A percentile compares a stretch with the other conserved stretches of the same genome.
These are phyloP conservation scores for Bruguiera gymnorhiza DNA, from an alignment of 345 rosid species.

Conservation along the genomic window DNA sequence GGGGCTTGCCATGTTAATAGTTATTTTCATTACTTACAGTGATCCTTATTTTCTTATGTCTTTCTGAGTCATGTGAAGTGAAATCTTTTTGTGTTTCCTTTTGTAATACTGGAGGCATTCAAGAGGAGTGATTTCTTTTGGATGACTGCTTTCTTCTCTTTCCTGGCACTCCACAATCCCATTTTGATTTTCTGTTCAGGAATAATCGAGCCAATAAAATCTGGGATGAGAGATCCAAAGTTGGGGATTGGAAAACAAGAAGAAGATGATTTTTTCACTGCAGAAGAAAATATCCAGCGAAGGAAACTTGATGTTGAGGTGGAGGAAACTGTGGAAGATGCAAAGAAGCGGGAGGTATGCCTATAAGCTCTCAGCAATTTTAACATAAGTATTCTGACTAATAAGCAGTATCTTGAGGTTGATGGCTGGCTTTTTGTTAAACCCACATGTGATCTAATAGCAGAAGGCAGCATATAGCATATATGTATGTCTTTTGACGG, in stretches of 20 bases:
- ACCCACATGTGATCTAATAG: slow-evolving; percentile 40
- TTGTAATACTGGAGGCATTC: neutral
- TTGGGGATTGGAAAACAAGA: slow-evolving; percentile 96
- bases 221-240: slow-evolving; percentile 89
- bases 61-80: neutral
- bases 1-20: too few relatives aligned
- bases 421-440: slow-evolving; percentile 61
- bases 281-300: slow-evolving; percentile 93
- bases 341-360: slow-evolving; percentile 97
- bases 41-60: neutral
- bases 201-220: slow-evolving; percentile 84
- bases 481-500: slow-evolving; percentile 71
- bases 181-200: slow-evolving; percentile 37
- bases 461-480: slow-evolving; percentile 80
- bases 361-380: slow-evolving; percentile 24
- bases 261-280: slow-evolving; percentile 92
- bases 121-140: neutral
- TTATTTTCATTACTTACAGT: neutral
- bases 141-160: neutral
- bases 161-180: neutral
- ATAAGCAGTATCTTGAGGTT: slow-evolving; percentile 41
- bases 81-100: neutral
- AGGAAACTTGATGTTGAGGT: slow-evolving; percentile 82
- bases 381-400: slow-evolving; percentile 12
- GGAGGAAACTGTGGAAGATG: slow-evolving; percentile 82